phyloP scores from a whole-genome alignment of 495 filamentous ascomycete genomes.

The Penicillium fimorum region DNA sequence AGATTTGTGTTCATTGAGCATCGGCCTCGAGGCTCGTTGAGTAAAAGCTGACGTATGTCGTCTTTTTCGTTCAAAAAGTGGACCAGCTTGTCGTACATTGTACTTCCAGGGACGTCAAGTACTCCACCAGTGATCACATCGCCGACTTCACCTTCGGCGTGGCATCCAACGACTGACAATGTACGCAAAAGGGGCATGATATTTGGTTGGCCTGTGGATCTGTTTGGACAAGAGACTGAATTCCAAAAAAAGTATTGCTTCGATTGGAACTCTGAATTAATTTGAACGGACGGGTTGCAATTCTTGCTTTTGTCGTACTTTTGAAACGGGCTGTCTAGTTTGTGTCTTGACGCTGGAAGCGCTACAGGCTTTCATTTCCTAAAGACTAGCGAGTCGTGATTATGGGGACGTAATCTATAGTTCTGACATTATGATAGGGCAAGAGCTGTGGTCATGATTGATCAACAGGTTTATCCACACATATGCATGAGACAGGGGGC shows the following conservation, averaged over 20 bases:
- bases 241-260: not conserved
- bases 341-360: conserved; percentile 1
- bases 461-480: conserved; percentile 1
- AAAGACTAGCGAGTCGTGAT: not conserved
- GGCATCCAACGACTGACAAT: conserved; percentile 30
- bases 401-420: not conserved
- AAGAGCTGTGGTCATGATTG: not conserved
- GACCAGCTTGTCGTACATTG: conserved; percentile 35
- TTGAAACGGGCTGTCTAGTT: not conserved
- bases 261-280: not conserved
- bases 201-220: not conserved
- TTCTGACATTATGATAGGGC: not conserved
- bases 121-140: conserved; percentile 39
- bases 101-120: conserved; percentile 32
- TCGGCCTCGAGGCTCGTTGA: conserved; percentile 40
- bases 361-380: not conserved
- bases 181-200: conserved; percentile 29
- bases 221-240: not conserved
- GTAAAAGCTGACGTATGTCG: conserved; percentile 31
- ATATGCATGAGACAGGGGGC: not conserved
- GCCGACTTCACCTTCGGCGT: conserved; percentile 34
- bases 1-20: conserved; percentile 35
- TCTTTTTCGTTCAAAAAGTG: conserved; percentile 31
- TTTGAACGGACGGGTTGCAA: not conserved
- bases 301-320: not conserved